Percentiles rank a stretch among this genome's conserved stretches.
Evolutionary conservation across 768 basidiomycete genomes (phyloP).

Genomic region (Gloeophyllum trabeum): DNA sequence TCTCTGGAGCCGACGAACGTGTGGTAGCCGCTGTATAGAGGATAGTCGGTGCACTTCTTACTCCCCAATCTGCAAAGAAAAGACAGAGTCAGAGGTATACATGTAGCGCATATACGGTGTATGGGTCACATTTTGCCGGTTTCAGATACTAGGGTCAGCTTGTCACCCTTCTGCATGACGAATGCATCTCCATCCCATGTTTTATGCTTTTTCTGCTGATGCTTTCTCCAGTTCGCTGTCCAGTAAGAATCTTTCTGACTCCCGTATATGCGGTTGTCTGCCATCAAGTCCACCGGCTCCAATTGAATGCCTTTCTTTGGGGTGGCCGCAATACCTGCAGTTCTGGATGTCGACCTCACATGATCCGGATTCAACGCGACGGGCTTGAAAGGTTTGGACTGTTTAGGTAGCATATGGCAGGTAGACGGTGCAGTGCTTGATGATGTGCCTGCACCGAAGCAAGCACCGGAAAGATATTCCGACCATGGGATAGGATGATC

Average conservation of each 20-base stretch:
- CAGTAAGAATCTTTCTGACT: slow-evolving; percentile 31
- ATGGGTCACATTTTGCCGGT: slow-evolving; percentile 53
- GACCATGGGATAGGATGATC: slow-evolving; percentile 41
- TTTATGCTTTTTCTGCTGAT: slow-evolving; percentile 66
- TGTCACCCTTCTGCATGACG: slow-evolving; percentile 37
- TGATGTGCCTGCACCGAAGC: slow-evolving; percentile 35
- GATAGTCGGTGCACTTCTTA: slow-evolving; percentile 46
- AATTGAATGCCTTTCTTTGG: neutral
- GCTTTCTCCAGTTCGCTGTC: slow-evolving; percentile 71
- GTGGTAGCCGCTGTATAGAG: slow-evolving; percentile 30
- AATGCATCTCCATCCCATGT: slow-evolving; percentile 81
- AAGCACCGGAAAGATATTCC: slow-evolving; percentile 55
- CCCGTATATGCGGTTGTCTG: slow-evolving; percentile 2
- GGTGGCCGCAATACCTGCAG: slow-evolving; percentile 5
- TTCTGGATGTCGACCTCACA: neutral
- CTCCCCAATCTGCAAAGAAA: slow-evolving; percentile 42
- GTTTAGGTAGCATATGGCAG: slow-evolving; percentile 14
- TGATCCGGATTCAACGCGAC: slow-evolving; percentile 15
- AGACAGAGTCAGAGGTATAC: neutral
- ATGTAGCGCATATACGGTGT: neutral
- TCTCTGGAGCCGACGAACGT: slow-evolving; percentile 47
- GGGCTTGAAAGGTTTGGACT: slow-evolving; percentile 17
- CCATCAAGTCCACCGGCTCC: slow-evolving; percentile 4
- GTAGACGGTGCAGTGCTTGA: slow-evolving; percentile 10
- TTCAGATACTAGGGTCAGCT: slow-evolving; percentile 54